phyloP scores from a whole-genome alignment of 2,329 filamentous ascomycete species.

The Neonectria sp. region DNA sequence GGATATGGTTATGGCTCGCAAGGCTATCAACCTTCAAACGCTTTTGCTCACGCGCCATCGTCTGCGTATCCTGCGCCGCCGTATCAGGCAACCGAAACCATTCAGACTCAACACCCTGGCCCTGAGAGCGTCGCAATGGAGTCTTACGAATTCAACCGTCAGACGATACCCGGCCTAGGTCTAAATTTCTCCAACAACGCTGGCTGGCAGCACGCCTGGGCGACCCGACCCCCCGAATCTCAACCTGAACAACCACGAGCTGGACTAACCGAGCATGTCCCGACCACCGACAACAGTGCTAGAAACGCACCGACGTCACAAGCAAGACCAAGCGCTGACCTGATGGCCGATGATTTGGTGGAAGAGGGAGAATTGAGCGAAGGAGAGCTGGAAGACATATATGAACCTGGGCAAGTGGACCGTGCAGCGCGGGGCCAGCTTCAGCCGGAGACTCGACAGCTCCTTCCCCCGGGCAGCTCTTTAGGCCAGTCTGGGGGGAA shows the following conservation, averaged over 20 bases:
- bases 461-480: not conserved
- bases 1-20: constrained; percentile 46
- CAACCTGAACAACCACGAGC: constrained; percentile 10
- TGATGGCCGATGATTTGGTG: constrained; percentile 39
- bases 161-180: constrained; percentile 54
- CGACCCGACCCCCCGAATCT: constrained; percentile 20
- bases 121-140: constrained; percentile 31
- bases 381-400: constrained; percentile 72
- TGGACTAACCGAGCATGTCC: not conserved
- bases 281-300: not conserved
- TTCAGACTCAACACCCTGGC: constrained; percentile 16
- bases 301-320: constrained; percentile 9
- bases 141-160: constrained; percentile 47
- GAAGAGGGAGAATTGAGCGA: constrained; percentile 88
- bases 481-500: not conserved
- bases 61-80: constrained; percentile 31
- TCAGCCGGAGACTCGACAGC: not conserved
- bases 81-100: constrained; percentile 26
- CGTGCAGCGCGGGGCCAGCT: constrained; percentile 3
- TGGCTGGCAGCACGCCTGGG: constrained; percentile 36
- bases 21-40: constrained; percentile 42
- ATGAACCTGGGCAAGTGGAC: constrained; percentile 58
- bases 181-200: constrained; percentile 44
- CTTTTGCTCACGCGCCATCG: constrained; percentile 37
- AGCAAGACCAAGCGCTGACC: constrained; percentile 16